Evolutionary conservation across 2,329 filamentous ascomycete genomes (phyloP), one percentile per base, ranked within the genome.

Genomic region (Penicillium corylophilum): DNA sequence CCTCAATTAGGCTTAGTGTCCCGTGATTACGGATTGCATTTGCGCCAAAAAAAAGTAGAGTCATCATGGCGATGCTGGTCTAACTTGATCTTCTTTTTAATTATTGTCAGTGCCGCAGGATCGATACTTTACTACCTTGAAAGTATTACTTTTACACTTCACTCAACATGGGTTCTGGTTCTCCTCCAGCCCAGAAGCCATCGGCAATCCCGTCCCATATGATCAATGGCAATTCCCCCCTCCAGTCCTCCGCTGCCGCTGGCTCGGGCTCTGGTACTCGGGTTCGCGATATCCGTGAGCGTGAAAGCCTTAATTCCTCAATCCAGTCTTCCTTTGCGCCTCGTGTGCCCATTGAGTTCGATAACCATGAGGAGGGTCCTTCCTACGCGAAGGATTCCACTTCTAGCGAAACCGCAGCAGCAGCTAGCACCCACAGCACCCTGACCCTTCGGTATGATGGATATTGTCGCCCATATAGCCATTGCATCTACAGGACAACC

Each of bases 251-350:
- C 10, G 73, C 74, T 15, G 72, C 49, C 28, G 24, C 57, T 12
- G 50, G 57, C 22, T 33, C 54, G 10, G 50, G 57, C 18, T 28
- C 41, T 13, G 50, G 51, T 5, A 54, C 47, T 44, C 47, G 77
- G 53, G 71, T 71, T 33, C 74, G 79, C 51, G 82, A 79, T 64
- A 74, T 74, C 39, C 74, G 77, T 59, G 82, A 85, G 63, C 73
- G 82, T 28, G 81, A 85, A 47, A 79, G 71, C 50, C 75, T 85
- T 48, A 80, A 78, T 60, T 77, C 81, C 16, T 81, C 83, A 22
- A 86, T 86, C 53, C 72, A 79, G 59, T 78, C 77, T 6, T 84
- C 82, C 13, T 83, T 82, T 66, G 73, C 74, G 28, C 74, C 69
- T 23, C 66, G 68, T 46, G 56, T 67, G 26, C 68, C 70, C 18